Evolutionary conservation across 176 grass and related monocot genomes (phyloP).

Genomic region (Musa troglodytarum): DNA sequence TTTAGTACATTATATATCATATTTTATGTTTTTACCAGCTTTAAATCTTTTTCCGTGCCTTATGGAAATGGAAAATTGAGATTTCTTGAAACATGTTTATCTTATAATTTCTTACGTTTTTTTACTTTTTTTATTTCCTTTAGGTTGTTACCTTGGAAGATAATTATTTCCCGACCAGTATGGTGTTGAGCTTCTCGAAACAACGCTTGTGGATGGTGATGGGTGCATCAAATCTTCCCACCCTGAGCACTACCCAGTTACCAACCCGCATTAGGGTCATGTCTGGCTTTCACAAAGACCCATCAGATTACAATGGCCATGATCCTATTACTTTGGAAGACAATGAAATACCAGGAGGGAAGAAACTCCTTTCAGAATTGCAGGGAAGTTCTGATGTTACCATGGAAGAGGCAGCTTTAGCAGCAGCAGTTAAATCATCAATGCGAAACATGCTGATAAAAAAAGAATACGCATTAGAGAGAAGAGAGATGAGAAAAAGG

Average conservation of each 20-base stretch:
- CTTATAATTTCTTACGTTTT: background rate
- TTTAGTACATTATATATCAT: background rate
- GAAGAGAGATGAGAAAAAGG: constrained; percentile 71
- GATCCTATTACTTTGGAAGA: constrained; percentile 42
- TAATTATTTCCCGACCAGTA: constrained; percentile 68
- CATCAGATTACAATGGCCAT: background rate
- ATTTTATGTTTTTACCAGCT: too few relatives aligned
- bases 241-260: constrained; percentile 25
- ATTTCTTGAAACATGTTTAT: background rate
- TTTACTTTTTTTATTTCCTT: background rate
- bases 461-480: constrained; percentile 81
- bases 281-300: constrained; percentile 21
- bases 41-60: too few relatives aligned
- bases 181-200: constrained; percentile 36
- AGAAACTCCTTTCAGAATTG: constrained; percentile 61
- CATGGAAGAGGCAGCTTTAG: constrained; percentile 57
- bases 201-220: constrained; percentile 65
- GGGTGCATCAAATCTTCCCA: constrained; percentile 71
- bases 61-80: background rate
- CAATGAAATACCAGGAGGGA: constrained; percentile 41
- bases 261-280: constrained; percentile 49
- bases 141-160: constrained; percentile 61
- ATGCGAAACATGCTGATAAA: constrained; percentile 86
- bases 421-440: constrained; percentile 49
- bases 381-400: constrained; percentile 60